Percentiles rank a stretch among this genome's conserved stretches.
Evolutionary conservation across 2,329 filamentous ascomycete genomes (phyloP).

Genomic region (Aspergillus hiratsukae): DNA sequence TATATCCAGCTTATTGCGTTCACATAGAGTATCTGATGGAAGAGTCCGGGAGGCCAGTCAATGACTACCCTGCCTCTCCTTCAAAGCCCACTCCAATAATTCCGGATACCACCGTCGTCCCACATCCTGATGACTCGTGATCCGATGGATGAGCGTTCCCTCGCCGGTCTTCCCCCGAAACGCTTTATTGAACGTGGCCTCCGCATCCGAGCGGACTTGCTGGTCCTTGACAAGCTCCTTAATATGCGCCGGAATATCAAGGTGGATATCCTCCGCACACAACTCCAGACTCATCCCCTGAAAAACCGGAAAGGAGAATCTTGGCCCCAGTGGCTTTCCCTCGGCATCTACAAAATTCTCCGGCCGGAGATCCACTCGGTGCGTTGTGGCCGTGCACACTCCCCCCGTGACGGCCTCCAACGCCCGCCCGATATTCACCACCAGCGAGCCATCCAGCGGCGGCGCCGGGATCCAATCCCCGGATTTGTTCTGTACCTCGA

Average conservation of each 20-base stretch:
- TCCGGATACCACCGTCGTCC: constrained; percentile 35
- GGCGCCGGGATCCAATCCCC: constrained; percentile 45
- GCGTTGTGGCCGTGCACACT: constrained; percentile 34
- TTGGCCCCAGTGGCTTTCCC: constrained; percentile 23
- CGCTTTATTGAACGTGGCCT: constrained; percentile 33
- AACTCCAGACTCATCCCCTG: constrained; percentile 34
- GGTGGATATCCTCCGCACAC: constrained; percentile 23
- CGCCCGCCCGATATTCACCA: constrained; percentile 46
- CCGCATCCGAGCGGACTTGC: constrained; percentile 33
- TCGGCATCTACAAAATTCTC: constrained; percentile 25
- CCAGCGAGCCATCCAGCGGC: constrained; percentile 43
- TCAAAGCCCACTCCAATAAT: constrained; percentile 25
- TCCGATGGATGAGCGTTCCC: constrained; percentile 31
- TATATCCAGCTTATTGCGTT: too few relatives aligned
- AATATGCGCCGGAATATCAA: constrained; percentile 29
- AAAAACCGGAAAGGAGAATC: constrained; percentile 35
- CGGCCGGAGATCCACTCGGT: constrained; percentile 27
- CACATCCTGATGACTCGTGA: constrained; percentile 37
- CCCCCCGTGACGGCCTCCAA: constrained; percentile 34
- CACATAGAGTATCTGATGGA: too few relatives aligned
- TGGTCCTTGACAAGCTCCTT: constrained; percentile 26
- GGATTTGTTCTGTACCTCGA: constrained; percentile 47
- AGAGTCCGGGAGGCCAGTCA: too few relatives aligned
- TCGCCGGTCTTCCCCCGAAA: constrained; percentile 29
- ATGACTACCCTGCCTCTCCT: constrained; percentile 12